Conservation (phyloP, 495 filamentous ascomycete genomes). For the Aspergillus homomorphus region DNA sequence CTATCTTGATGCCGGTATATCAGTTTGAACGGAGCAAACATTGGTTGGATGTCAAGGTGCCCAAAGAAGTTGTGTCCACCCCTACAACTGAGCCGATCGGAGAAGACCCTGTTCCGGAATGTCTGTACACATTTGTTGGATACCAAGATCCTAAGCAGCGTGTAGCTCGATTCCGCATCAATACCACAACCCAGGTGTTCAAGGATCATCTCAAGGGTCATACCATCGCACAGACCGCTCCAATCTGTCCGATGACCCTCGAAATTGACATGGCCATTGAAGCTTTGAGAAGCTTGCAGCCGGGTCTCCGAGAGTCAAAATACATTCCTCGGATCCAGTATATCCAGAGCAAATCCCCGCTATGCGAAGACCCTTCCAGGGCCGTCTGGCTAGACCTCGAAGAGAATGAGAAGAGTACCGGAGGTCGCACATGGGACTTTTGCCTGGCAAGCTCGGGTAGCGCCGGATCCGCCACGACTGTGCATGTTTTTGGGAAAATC, state of each 20-base stretch:
- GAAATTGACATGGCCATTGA: constrained; percentile 46
- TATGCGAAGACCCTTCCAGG: constrained; percentile 36
- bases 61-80: too few relatives aligned
- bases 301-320: constrained; percentile 17
- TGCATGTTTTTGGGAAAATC: constrained; percentile 9
- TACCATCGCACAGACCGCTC: constrained; percentile 44
- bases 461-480: not conserved
- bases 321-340: constrained; percentile 31
- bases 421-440: constrained; percentile 21
- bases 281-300: constrained; percentile 36
- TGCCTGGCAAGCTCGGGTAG: not conserved
- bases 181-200: constrained; percentile 39
- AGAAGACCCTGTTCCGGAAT: constrained; percentile 17
- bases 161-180: constrained; percentile 42
- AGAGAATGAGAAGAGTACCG: constrained; percentile 4
- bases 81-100: too few relatives aligned
- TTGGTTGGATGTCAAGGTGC: constrained; percentile 28
- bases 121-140: constrained; percentile 38
- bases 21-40: constrained; percentile 48
- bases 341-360: constrained; percentile 35
- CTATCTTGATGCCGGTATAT: constrained; percentile 47
- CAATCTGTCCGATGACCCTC: constrained; percentile 45
- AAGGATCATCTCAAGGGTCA: constrained; percentile 35
- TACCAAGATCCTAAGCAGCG: constrained; percentile 37
- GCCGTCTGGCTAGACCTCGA: constrained; percentile 35